Evolutionary conservation across 2,329 filamentous ascomycete genomes (phyloP).

Genomic region (Colletotrichum nymphaeae): DNA sequence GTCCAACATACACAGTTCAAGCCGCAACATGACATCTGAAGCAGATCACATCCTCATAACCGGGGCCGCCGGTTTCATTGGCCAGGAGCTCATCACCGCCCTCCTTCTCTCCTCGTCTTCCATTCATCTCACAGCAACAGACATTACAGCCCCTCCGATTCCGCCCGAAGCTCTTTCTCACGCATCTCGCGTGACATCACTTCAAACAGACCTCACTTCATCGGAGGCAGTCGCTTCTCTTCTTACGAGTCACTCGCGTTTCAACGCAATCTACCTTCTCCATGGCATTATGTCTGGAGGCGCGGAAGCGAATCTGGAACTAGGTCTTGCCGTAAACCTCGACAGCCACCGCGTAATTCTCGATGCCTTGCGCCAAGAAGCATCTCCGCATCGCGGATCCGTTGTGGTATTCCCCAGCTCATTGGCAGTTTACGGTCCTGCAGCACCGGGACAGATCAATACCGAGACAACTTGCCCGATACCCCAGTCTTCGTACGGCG

Average conservation of each 20-base stretch:
- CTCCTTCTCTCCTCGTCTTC: constrained; percentile 56
- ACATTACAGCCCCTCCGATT: constrained; percentile 64
- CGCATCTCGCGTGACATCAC: constrained; percentile 37
- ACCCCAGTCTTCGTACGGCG: constrained; percentile 69
- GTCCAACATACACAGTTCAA: neutral
- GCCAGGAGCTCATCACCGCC: constrained; percentile 68
- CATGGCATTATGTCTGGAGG: constrained; percentile 74
- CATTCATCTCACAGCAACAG: constrained; percentile 64
- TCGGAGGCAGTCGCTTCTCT: constrained; percentile 43
- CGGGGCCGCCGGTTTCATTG: constrained; percentile 73
- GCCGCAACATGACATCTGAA: neutral
- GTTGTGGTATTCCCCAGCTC: constrained; percentile 69
- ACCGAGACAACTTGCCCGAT: constrained; percentile 57
- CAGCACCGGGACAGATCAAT: constrained; percentile 47
- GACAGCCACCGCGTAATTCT: constrained; percentile 66
- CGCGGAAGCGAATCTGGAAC: constrained; percentile 68
- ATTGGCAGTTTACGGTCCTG: constrained; percentile 68
- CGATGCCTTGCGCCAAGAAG: constrained; percentile 56
- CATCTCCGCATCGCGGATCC: constrained; percentile 53
- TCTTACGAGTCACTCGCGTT: constrained; percentile 40
- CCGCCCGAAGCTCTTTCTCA: constrained; percentile 49
- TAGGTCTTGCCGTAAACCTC: constrained; percentile 67
- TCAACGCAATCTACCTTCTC: constrained; percentile 66
- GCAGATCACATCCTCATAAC: constrained; percentile 66
- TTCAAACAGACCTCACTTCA: constrained; percentile 49